Percentiles rank a stretch among this genome's conserved stretches.
phyloP scores from a whole-genome alignment of 805 yeast species.

The Saturnispora kantuleensis region DNA sequence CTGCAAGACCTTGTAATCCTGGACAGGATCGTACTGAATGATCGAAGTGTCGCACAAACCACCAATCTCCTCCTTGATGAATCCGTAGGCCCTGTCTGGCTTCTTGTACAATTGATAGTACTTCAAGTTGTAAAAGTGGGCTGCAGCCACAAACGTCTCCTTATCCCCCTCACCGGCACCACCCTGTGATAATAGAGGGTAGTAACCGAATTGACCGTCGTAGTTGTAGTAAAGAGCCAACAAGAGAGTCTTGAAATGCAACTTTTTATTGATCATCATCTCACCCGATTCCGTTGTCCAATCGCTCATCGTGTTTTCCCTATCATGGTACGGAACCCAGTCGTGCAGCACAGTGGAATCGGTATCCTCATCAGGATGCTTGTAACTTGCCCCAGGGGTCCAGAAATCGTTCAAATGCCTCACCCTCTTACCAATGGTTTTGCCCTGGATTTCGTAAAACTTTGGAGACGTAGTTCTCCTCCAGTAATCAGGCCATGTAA shows the following conservation, averaged over 20 bases:
- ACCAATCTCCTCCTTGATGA: constrained; percentile 7
- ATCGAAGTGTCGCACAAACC: constrained; percentile 14
- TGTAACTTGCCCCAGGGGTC: constrained; percentile 15
- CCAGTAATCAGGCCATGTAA: constrained; percentile 73
- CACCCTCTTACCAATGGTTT: constrained; percentile 27
- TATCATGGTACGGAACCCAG: constrained; percentile 42
- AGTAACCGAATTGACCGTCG: constrained; percentile 50
- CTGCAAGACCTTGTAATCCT: background rate
- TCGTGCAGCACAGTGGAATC: constrained; percentile 14
- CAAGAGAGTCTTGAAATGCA: constrained; percentile 44
- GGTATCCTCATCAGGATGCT: constrained; percentile 16
- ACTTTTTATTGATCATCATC: constrained; percentile 43
- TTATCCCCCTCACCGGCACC: constrained; percentile 76
- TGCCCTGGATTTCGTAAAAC: constrained; percentile 45
- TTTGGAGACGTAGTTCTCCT: constrained; percentile 52
- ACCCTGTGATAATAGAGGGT: constrained; percentile 47
- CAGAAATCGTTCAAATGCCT: constrained; percentile 25
- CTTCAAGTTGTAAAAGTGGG: constrained; percentile 36
- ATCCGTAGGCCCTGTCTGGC: constrained; percentile 12
- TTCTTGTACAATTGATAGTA: constrained; percentile 42
- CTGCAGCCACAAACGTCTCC: constrained; percentile 67
- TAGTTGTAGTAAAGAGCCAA: constrained; percentile 50
- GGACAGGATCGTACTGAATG: constrained; percentile 16
- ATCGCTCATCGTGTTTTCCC: constrained; percentile 51
- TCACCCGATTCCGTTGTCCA: constrained; percentile 60